Percentiles rank a stretch among this genome's conserved stretches.
These are phyloP conservation scores for Echites panduratus DNA, from an alignment of 257 asterid species.

Conservation along the genomic window DNA sequence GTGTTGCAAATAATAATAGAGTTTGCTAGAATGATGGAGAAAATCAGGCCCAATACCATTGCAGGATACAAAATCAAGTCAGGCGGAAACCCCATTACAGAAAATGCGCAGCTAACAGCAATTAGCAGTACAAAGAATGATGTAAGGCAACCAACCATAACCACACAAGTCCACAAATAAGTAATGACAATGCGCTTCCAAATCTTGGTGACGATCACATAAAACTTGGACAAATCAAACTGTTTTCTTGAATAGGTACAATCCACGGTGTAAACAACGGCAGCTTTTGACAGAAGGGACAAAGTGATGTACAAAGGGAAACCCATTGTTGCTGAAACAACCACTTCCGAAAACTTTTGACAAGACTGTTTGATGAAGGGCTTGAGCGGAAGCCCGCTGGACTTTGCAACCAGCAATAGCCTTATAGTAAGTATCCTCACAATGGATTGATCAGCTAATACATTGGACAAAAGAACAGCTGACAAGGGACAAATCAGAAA, in stretches of 20 bases:
- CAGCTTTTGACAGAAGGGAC: slow-evolving; percentile 70
- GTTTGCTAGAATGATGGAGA: slow-evolving; percentile 67
- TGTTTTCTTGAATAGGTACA: slow-evolving; percentile 72
- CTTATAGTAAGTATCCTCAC: slow-evolving; percentile 47
- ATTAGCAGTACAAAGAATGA: slow-evolving; percentile 53
- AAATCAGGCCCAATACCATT: slow-evolving; percentile 60
- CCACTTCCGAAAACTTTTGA: slow-evolving; percentile 63
- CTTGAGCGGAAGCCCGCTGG: slow-evolving; percentile 70
- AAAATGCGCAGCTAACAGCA: slow-evolving; percentile 45
- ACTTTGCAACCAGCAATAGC: slow-evolving; percentile 56
- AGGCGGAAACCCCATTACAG: slow-evolving; percentile 64
- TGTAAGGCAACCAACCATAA: slow-evolving; percentile 52
- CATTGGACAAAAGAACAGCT: slow-evolving; percentile 61
- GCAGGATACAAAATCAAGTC: slow-evolving; percentile 81
- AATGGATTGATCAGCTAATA: slow-evolving; percentile 56
- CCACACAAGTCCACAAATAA: slow-evolving; percentile 62
- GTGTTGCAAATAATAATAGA: slow-evolving; percentile 68
- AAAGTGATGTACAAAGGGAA: slow-evolving; percentile 68
- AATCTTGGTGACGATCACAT: slow-evolving; percentile 44
- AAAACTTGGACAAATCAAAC: slow-evolving; percentile 49
- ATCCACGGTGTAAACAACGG: slow-evolving; percentile 80
- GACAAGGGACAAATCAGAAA: slow-evolving; percentile 76
- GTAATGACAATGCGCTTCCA: slow-evolving; percentile 72
- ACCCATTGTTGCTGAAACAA: slow-evolving; percentile 48
- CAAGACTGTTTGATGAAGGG: slow-evolving; percentile 69